phyloP scores from a whole-genome alignment of 2,329 filamentous ascomycete species.

The Claviceps cyperi region DNA sequence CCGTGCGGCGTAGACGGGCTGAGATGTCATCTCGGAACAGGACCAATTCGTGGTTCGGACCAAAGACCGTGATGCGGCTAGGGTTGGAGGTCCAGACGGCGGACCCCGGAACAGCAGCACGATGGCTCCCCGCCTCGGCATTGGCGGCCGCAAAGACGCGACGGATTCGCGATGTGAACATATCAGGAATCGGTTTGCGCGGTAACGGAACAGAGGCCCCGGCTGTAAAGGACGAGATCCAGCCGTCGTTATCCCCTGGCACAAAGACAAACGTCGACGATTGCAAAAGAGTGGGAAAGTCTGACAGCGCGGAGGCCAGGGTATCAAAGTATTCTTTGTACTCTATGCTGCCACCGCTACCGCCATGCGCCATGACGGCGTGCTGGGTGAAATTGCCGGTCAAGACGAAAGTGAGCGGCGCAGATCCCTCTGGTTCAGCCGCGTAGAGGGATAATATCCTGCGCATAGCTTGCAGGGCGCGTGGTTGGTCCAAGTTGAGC shows the following conservation, averaged over 20 bases:
- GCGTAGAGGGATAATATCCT: constrained; percentile 67
- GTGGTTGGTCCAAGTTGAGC: constrained; percentile 71
- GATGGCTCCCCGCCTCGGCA: constrained; percentile 46
- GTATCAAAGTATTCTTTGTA: constrained; percentile 95
- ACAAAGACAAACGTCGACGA: constrained; percentile 81
- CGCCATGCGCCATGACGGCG: constrained; percentile 51
- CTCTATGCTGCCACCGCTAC: constrained; percentile 71
- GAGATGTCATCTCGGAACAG: constrained; percentile 80
- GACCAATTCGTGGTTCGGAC: constrained; percentile 74
- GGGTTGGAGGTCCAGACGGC: constrained; percentile 88
- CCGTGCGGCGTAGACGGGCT: constrained; percentile 60
- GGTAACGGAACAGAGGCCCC: constrained; percentile 60
- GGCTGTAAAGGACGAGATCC: constrained; percentile 72
- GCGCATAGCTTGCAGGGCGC: constrained; percentile 65
- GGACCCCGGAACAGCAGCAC: constrained; percentile 25
- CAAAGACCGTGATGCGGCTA: constrained; percentile 67
- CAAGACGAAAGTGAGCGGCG: constrained; percentile 67
- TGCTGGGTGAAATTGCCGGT: constrained; percentile 69
- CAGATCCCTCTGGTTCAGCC: constrained; percentile 43
- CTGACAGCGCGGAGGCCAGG: constrained; percentile 65
- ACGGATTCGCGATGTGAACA: constrained; percentile 80
- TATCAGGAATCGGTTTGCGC: constrained; percentile 58
- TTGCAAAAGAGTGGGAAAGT: constrained; percentile 69
- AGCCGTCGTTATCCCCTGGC: constrained; percentile 94
- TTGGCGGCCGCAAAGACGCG: constrained; percentile 70